Percentiles rank a stretch among this genome's conserved stretches.
These are phyloP conservation scores for Sphagnum contortum DNA, from an alignment of 225 moss, liverwort and hornwort species.

Conservation along the genomic window DNA sequence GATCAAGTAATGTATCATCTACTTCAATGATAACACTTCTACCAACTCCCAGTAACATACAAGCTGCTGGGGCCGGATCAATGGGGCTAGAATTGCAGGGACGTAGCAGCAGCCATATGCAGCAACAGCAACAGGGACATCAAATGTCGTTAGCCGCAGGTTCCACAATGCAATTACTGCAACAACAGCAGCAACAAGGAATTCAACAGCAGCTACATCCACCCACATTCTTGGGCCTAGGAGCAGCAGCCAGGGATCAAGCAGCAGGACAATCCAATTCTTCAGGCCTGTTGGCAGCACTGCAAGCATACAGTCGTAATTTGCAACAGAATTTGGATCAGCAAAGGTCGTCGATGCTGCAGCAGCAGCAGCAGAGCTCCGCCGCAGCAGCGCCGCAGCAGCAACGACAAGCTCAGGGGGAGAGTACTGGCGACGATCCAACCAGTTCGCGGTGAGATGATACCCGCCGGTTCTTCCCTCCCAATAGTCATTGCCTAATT, in stretches of 20 bases:
- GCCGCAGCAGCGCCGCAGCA: no score
- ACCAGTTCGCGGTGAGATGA: constrained; percentile 69
- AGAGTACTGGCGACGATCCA: constrained; percentile 94
- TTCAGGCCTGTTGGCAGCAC: constrained; percentile 93
- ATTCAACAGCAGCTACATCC: constrained; percentile 39
- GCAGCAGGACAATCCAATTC: constrained; percentile 9
- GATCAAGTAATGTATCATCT: constrained; percentile 63
- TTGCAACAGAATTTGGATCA: constrained; percentile 61
- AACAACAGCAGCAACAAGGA: constrained; percentile 59
- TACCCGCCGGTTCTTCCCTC: no score
- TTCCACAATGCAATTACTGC: constrained; percentile 53
- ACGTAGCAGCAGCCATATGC: constrained; percentile 31
- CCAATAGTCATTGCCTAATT: no score
- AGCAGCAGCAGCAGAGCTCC: constrained; percentile 48
- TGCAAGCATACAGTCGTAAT: constrained; percentile 92
- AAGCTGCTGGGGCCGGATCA: constrained; percentile 26
- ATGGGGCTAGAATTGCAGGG: constrained; percentile 96
- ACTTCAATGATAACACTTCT: constrained; percentile 59
- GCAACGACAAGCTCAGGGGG: constrained; percentile 3
- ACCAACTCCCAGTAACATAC: constrained; percentile 77
- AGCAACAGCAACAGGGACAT: constrained; percentile 15
- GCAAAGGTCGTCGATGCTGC: constrained; percentile 81
- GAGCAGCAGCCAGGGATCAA: constrained; percentile 26
- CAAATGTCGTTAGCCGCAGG: constrained; percentile 63
- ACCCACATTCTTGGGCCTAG: constrained; percentile 70